Evolutionary conservation across 257 asterid species (phyloP).

Genomic region (Lithospermum erythrorhizon): DNA sequence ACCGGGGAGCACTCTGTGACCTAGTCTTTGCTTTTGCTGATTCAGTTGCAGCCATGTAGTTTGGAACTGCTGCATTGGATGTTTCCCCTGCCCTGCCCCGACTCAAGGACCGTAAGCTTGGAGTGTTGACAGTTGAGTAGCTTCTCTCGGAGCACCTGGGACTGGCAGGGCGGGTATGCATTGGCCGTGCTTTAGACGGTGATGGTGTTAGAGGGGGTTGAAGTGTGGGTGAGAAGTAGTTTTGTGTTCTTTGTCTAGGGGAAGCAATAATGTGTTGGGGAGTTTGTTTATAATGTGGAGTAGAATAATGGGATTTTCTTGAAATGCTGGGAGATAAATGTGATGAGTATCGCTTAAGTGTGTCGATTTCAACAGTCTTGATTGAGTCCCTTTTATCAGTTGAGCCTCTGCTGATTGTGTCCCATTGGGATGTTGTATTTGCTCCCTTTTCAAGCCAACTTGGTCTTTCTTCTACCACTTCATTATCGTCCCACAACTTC

Average conservation of each 20-base stretch:
- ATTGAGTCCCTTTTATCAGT: conserved; percentile 58
- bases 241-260: conserved; percentile 29
- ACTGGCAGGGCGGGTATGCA: conserved; percentile 42
- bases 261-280: conserved; percentile 26
- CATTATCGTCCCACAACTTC: conserved; percentile 19
- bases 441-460: conserved; percentile 58
- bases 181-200: conserved; percentile 27
- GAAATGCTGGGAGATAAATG: conserved; percentile 19
- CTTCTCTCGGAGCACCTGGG: conserved; percentile 40
- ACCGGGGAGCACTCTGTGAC: conserved; percentile 84
- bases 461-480: conserved; percentile 27
- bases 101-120: conserved; percentile 42
- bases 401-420: conserved; percentile 46
- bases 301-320: conserved; percentile 49
- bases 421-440: conserved; percentile 50
- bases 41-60: conserved; percentile 86
- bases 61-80: conserved; percentile 33
- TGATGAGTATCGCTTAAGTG: conserved; percentile 20
- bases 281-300: conserved; percentile 36
- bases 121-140: conserved; percentile 83
- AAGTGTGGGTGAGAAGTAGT: conserved; percentile 13
- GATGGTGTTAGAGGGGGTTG: conserved; percentile 47
- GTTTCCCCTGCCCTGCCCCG: conserved; percentile 25
- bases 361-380: conserved; percentile 75
- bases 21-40: conserved; percentile 75